Evolutionary conservation across 2,329 filamentous ascomycete genomes (phyloP).

Genomic region (Cladosporium sp.): DNA sequence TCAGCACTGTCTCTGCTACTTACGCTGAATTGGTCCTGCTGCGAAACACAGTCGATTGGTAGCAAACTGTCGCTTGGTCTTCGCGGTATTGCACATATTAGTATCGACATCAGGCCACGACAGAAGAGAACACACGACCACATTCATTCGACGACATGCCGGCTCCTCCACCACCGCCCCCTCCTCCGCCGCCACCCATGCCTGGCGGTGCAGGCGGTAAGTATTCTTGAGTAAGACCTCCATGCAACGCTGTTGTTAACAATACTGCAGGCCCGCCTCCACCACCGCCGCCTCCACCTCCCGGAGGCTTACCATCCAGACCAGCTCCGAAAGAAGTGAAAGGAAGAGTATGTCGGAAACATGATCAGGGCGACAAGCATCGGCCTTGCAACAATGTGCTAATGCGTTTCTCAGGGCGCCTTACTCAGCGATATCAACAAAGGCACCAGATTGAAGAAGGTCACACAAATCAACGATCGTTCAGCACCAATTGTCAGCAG

Average conservation of each 20-base stretch:
- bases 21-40: neutral
- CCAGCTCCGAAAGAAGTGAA: conserved; percentile 54
- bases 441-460: conserved; percentile 74
- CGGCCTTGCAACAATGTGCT: neutral
- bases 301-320: conserved; percentile 49
- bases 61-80: neutral
- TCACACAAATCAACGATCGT: conserved; percentile 80
- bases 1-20: neutral
- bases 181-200: conserved; percentile 60
- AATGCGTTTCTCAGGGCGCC: conserved; percentile 61
- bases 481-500: conserved; percentile 71
- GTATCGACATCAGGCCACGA: neutral
- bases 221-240: neutral
- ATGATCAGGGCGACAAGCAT: neutral
- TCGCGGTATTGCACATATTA: too few relatives aligned
- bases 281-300: conserved; percentile 61
- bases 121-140: neutral
- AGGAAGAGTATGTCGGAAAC: conserved; percentile 55
- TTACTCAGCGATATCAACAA: conserved; percentile 84
- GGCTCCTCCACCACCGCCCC: conserved; percentile 55
- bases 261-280: conserved; percentile 51
- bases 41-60: neutral
- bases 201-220: conserved; percentile 52
- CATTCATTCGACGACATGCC: conserved; percentile 1
- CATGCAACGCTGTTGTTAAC: neutral